phyloP scores from a whole-genome alignment of 331 rosid genomes.

The Phaseolus coccineus region DNA sequence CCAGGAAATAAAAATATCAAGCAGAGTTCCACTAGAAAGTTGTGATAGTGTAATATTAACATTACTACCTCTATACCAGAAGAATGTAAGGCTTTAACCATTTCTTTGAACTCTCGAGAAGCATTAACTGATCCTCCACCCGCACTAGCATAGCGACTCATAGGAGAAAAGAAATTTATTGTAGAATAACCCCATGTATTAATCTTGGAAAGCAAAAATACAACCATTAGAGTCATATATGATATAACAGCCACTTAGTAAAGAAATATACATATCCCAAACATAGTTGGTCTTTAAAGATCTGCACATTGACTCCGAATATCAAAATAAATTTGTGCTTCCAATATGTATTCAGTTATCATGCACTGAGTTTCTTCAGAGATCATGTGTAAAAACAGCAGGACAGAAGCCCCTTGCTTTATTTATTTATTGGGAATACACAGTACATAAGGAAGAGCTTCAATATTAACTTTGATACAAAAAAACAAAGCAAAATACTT shows the following conservation, averaged over 20 bases:
- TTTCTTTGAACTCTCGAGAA: constrained; percentile 83
- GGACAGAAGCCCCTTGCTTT: neutral
- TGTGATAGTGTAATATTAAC: constrained; percentile 20
- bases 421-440: constrained; percentile 15
- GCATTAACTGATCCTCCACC: constrained; percentile 95
- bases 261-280: constrained; percentile 18
- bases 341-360: constrained; percentile 20
- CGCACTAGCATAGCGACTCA: constrained; percentile 97
- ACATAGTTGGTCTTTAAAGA: constrained; percentile 13
- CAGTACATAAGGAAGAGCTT: constrained; percentile 32
- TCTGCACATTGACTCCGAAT: constrained; percentile 20
- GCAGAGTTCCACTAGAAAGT: constrained; percentile 19
- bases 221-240: constrained; percentile 36
- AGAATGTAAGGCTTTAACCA: constrained; percentile 94
- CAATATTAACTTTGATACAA: constrained; percentile 21
- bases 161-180: constrained; percentile 93
- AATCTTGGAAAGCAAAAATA: constrained; percentile 60
- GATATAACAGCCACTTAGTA: constrained; percentile 30
- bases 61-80: constrained; percentile 95
- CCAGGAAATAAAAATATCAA: constrained; percentile 6
- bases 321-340: constrained; percentile 4
- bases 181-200: constrained; percentile 99
- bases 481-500: constrained; percentile 32
- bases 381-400: neutral
- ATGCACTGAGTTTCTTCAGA: neutral